Evolutionary conservation across 2,329 filamentous ascomycete genomes (phyloP).

Genomic region (Fusarium acutatum): DNA sequence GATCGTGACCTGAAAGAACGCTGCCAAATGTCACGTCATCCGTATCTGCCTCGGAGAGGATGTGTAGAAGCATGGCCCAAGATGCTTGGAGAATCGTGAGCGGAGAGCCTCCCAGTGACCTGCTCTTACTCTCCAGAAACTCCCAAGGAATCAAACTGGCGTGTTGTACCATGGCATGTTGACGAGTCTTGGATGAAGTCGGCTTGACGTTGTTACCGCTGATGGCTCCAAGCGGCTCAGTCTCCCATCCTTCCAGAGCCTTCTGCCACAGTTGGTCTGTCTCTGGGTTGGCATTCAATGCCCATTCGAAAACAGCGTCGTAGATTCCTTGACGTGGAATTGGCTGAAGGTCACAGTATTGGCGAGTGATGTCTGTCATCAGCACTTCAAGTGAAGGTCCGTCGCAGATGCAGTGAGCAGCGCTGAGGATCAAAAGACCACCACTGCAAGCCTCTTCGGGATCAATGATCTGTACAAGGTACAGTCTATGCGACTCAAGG

Average conservation of each 20-base stretch:
- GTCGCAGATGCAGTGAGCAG: conserved; percentile 18
- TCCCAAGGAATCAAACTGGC: neutral
- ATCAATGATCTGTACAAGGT: neutral
- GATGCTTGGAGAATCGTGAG: conserved; percentile 1
- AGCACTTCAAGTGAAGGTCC: conserved; percentile 14
- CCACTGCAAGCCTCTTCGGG: accelerated
- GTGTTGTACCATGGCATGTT: conserved; percentile 2
- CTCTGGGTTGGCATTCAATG: neutral
- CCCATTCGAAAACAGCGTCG: neutral
- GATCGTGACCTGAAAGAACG: neutral
- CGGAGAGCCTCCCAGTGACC: neutral
- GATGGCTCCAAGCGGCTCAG: neutral
- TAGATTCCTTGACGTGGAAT: neutral
- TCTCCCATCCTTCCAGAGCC: conserved; percentile 8
- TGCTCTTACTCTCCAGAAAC: neutral
- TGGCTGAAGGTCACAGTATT: neutral
- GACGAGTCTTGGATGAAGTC: neutral
- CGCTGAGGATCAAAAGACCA: neutral
- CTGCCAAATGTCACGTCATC: conserved; percentile 6
- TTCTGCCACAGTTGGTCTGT: conserved; percentile 6
- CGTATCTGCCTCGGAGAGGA: conserved; percentile 5
- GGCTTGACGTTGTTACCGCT: conserved; percentile 10
- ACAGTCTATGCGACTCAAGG: neutral
- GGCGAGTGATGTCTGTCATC: neutral
- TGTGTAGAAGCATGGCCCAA: conserved; percentile 12